phyloP scores from a whole-genome alignment of 2,329 filamentous ascomycete species.

The Stachybotrys echinatus region DNA sequence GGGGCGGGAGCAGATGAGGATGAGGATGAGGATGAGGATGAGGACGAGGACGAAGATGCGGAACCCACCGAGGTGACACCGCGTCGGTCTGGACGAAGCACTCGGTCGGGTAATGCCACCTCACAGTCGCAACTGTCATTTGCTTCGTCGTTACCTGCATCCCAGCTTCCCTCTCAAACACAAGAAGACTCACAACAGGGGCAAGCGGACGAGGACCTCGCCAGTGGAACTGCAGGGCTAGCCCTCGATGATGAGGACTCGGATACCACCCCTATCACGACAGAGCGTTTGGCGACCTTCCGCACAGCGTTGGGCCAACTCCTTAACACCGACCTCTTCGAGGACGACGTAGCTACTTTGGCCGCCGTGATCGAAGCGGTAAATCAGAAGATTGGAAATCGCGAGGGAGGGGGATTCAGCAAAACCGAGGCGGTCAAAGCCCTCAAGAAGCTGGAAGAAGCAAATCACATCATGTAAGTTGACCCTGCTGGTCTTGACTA shows the following conservation, averaged over 20 bases:
- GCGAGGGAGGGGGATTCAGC: slow-evolving; percentile 56
- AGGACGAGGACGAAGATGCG: slow-evolving; percentile 22
- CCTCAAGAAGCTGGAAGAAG: slow-evolving; percentile 71
- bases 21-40: slow-evolving; percentile 43
- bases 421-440: slow-evolving; percentile 70
- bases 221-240: slow-evolving; percentile 33
- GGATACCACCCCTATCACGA: slow-evolving; percentile 44
- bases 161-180: slow-evolving; percentile 53
- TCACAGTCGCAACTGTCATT: slow-evolving; percentile 55
- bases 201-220: slow-evolving; percentile 38
- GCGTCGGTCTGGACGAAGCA: slow-evolving; percentile 33
- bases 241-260: slow-evolving; percentile 32
- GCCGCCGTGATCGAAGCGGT: slow-evolving; percentile 72
- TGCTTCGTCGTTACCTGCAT: slow-evolving; percentile 74
- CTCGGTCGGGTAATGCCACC: slow-evolving; percentile 28
- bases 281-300: slow-evolving; percentile 67
- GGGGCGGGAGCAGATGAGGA: slow-evolving; percentile 14
- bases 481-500: neutral
- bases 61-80: slow-evolving; percentile 25
- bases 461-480: slow-evolving; percentile 89
- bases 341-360: slow-evolving; percentile 76
- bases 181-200: slow-evolving; percentile 28
- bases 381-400: slow-evolving; percentile 60
- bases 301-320: slow-evolving; percentile 76
- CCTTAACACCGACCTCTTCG: slow-evolving; percentile 77